Base-by-base conservation (phyloP, 352 stramenopile species). In the Globisporangium paddicum region DNA sequence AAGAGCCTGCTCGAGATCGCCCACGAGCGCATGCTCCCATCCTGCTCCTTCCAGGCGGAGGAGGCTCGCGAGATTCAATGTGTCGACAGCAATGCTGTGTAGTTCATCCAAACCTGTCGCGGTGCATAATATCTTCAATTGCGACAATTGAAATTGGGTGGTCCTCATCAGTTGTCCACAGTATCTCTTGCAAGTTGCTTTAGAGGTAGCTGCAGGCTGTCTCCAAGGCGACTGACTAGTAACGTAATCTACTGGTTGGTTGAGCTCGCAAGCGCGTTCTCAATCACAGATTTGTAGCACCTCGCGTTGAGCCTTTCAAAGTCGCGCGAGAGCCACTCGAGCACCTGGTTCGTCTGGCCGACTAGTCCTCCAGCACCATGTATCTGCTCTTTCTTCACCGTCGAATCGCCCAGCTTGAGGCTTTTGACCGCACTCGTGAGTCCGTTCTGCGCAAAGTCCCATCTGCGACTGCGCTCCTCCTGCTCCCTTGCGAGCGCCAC, bases 401-500 rank as follows among this genome's bases (percentile, higher is more conserved):
- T 63, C 48, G 28, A 86, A 32, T 40, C 18, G 0, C 67, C 68
- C 2, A 71, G 66, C 13, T 63, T 52, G 11, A 53, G 26, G 28
- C 16, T 28, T 28, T 25, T n/a, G 18, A 28, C 30, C 28, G 28
- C 47, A n/a, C 26, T 53, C 28, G 19, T 26, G 28, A 53, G 47
- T 25, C 47, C 28, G 4, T 38, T 53, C 9, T 40, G 47, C 26
- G 71, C 66, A 44, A 73, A 63, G 35, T 72, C 41, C 77, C 72
- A 85, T 8, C 40, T 69, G 42, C 63, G 67, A 2, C 32, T 41
- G 10, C 71, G 67, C n/a, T 62, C 19, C n/a, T 80, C 40, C 37
- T 87, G 77, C 51, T 78, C 74, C 11, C 77, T 61, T 5, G 46
- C 38, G 13, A 87, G 65, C 35, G 77, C 51, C 44, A 82, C 41